Base-by-base conservation (phyloP, 2,329 filamentous ascomycete genomes). In the Sarocladiaceae sp. region DNA sequence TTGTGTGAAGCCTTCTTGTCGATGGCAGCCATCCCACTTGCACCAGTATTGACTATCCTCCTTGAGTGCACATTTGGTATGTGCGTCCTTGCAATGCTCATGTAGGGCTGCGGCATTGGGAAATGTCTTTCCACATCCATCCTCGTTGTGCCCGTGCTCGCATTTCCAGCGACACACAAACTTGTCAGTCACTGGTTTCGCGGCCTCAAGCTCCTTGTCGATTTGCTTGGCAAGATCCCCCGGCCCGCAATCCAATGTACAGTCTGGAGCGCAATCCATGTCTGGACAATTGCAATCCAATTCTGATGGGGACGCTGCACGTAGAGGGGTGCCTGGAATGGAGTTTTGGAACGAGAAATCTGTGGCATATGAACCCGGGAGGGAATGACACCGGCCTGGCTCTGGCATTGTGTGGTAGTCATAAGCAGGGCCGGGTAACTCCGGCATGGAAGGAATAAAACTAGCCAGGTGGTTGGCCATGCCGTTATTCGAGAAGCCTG, bases 21-120 rank as follows among this genome's bases (percentile, higher is more conserved):
- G 76, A 29, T 68, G 69, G 63, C 83, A 87, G 37, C 71, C 73
- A 13, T 72, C 65, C 83, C 83, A 86, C 36, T 67, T 68, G 59
- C 80, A 84, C n/a, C 67, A 62, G 13, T 53, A 49, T 25, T 67
- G 64, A 2, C 64, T 61, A 3, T 66, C 66, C 55, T 77, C 78
- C 39, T 68, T 67, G 42, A 79, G 61, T 7, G 62, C 55, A 22
- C 29, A 50, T 52, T 71, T 72, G 26, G 80, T 68, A 60, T 85
- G 82, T 2, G 64, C 64, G 11, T 71, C 61, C 20, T 77, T 76
- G 54, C 80, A 74, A 60, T 86, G 82, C 18, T 70, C 66, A 58
- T 84, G 81, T 29, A 86, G 69, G 4, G 74, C 71, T 44, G 77
- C 71, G 15, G 77, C 69, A 23, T 71, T 66, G 1, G 63, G 60